Evolutionary conservation across 2,329 filamentous ascomycete species (phyloP), one percentile per base, ranked within the genome.

Genomic region (Penicillium sp.): DNA sequence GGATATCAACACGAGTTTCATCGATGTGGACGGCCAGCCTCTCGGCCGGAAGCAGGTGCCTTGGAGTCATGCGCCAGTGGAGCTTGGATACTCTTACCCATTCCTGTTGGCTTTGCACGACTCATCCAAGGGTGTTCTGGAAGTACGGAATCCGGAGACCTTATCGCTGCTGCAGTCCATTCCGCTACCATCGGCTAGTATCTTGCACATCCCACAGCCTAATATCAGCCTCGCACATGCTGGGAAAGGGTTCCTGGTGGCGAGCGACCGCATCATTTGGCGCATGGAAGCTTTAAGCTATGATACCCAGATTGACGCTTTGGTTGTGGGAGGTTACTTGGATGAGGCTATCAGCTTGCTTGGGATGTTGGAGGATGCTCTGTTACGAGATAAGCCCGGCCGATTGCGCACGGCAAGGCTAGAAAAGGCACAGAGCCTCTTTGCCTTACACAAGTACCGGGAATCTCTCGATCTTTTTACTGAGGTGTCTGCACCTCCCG

Each of bases 271-370:
- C 41, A 88, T 83, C 32, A 89, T 99, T 35, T 99, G 94, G 94
- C 88, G 94, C 64, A 97, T 99, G 94, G 90, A 87, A 59, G 89
- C 93, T 3, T 85, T 92, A 35, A 89, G 92, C 61, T 99, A 99
- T 68, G 90, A 96, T 70, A 85, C 86, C 2, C 94, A 99, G 69
- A 85, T 97, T 19, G 84, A 91, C 56, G 85, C 94, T 61, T 80
- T 99, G 26, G 85, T 96, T 1, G 82, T 86, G 18, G 84, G 82
- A 56, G 84, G 82, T 9, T 83, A 84, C 56, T 90, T 92, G 51
- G 93, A 99, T 64, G 95, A 99, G 74, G 93, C 93, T 0, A 88
- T 97, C 58, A 97, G 91, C 67, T 78, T 99, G 8, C 78, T 97
- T 7, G 81, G 83, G 45, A 91, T 97, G 85, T 82, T 99, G 0